Evolutionary conservation across 2,329 filamentous ascomycete species (phyloP).

Genomic region (Cercospora janseana): DNA sequence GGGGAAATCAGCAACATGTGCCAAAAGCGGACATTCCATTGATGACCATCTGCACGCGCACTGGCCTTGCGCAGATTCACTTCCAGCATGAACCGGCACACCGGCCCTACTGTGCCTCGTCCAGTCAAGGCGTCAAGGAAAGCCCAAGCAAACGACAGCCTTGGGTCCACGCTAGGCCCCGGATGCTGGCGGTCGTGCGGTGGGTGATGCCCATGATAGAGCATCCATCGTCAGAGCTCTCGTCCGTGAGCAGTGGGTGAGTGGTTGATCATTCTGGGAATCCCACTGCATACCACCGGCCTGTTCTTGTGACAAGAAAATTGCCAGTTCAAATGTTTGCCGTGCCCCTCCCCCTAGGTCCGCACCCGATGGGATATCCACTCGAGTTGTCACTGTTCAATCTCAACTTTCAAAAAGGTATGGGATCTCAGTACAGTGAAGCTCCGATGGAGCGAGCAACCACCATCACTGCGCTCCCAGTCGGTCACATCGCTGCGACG

Average conservation of each 20-base stretch:
- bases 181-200: background rate
- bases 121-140: background rate
- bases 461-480: background rate
- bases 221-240: too few relatives aligned
- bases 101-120: background rate
- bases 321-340: conserved; percentile 4
- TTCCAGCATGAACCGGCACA: background rate
- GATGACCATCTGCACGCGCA: conserved; percentile 1
- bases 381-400: conserved; percentile 3
- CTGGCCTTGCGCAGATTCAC: background rate
- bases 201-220: too few relatives aligned
- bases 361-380: conserved; percentile 7
- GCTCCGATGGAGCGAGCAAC: background rate
- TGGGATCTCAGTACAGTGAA: conserved; percentile 6
- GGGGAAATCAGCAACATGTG: background rate
- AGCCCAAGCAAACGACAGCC: background rate
- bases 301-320: too few relatives aligned
- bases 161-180: background rate
- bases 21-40: conserved; percentile 1
- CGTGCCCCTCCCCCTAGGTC: background rate
- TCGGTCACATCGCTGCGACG: background rate
- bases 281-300: too few relatives aligned
- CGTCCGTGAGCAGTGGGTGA: too few relatives aligned
- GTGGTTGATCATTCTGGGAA: background rate
- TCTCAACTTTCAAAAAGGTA: conserved; percentile 9